phyloP scores from a whole-genome alignment of 2,329 filamentous ascomycete species.

The Alternaria angustiovoidea region DNA sequence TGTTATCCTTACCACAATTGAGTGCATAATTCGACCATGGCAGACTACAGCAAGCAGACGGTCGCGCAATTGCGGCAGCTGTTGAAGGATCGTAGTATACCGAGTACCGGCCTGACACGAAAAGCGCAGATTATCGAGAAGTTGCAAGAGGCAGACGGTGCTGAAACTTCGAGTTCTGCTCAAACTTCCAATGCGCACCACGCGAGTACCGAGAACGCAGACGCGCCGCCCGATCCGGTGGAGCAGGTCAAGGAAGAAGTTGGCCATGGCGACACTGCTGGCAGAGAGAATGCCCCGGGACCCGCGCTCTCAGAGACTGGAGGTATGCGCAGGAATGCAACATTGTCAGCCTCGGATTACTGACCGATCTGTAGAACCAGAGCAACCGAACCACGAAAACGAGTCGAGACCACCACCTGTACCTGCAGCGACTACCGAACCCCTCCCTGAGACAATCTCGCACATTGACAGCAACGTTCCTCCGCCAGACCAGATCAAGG shows the following conservation, averaged over 20 bases:
- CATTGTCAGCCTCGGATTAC: not conserved
- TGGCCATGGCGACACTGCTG: constrained; percentile 1
- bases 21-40: constrained; percentile 29
- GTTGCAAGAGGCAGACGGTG: constrained; percentile 46
- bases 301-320: constrained; percentile 32
- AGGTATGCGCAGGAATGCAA: constrained; percentile 22
- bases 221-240: constrained; percentile 14
- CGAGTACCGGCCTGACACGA: constrained; percentile 55
- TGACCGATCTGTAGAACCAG: constrained; percentile 22
- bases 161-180: constrained; percentile 8
- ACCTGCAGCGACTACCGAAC: constrained; percentile 26
- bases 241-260: constrained; percentile 15
- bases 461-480: constrained; percentile 32
- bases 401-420: constrained; percentile 16
- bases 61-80: constrained; percentile 57
- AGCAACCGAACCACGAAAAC: constrained; percentile 6
- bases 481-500: constrained; percentile 22
- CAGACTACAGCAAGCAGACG: constrained; percentile 57
- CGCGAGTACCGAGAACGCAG: constrained; percentile 7
- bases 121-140: constrained; percentile 60
- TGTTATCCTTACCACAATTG: not conserved
- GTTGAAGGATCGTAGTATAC: constrained; percentile 57
- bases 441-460: constrained; percentile 28
- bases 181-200: not conserved
- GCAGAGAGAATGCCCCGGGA: constrained; percentile 10